Base-by-base conservation (phyloP, 768 basidiomycete genomes). In the Tulasnella sp. region DNA sequence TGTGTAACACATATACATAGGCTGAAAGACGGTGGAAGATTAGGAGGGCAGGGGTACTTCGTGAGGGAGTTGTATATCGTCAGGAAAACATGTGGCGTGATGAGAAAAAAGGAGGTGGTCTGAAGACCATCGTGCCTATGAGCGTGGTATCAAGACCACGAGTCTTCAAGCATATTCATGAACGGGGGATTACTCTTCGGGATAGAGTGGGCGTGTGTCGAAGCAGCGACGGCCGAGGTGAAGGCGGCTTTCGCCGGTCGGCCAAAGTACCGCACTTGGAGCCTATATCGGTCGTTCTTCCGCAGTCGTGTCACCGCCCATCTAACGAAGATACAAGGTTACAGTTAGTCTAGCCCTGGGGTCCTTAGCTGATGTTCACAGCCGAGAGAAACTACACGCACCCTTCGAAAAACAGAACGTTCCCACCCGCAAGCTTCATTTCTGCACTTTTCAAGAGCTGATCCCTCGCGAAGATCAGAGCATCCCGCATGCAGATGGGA, bases 401-500 rank as follows among this genome's bases (percentile, higher is more conserved):
- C 61, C 61, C 61, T 43, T 63, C 61, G 15, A 61, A 48, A 26
- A 61, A 48, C 41, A 63, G 29, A 1, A 63, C 44, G 17, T 63
- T 63, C 0, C 44, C 43, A 10, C 61, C 61, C 29, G 17, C 13
- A 19, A 51, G 42, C 26, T 24, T 26, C 17, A 63, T 21, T 19
- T 63, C 61, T 3, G 32, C 15, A 3, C 45, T 32, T 17, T 24
- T 32, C 21, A 63, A 42, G 10, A 63, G 50, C 54, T 63, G 55
- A 38, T 54, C 41, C 51, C 45, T 53, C 30, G 61, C 61, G 26
- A 51, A 52, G 11, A 61, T 34, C 30, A 63, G 24, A 15, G 61
- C 44, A 9, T 63, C 61, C 26, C 49, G 58, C 10, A 43, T 41
- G n/a, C 34, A 11, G 50, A 13, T 49, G 21, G 17, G 58, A 30